phyloP scores from a whole-genome alignment of 75 land plant genomes.

The Selaginella tamariscina region DNA sequence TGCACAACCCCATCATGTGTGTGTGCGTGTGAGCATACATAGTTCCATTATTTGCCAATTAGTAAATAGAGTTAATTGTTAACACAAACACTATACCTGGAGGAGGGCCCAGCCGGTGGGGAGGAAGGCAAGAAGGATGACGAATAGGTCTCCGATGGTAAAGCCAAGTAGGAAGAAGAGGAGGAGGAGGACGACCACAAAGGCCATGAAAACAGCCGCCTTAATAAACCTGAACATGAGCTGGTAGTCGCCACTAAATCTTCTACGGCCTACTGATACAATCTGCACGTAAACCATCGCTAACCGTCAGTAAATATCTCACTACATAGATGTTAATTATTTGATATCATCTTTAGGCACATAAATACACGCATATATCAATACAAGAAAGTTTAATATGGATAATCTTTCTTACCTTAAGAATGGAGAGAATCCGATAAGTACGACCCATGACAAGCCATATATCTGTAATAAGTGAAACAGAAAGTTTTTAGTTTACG shows the following conservation, averaged over 20 bases:
- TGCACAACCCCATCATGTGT: slow-evolving; percentile 16
- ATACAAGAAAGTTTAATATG: background rate
- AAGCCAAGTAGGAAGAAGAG: slow-evolving; percentile 3
- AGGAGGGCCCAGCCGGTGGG: slow-evolving; percentile 4
- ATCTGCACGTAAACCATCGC: background rate
- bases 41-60: background rate
- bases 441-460: background rate
- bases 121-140: slow-evolving; percentile 5
- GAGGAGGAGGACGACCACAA: background rate
- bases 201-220: background rate
- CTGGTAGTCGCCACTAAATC: slow-evolving; percentile 5
- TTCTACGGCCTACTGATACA: background rate
- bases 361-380: background rate
- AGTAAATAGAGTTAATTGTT: background rate
- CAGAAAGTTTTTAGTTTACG: background rate
- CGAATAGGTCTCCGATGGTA: slow-evolving; percentile 4
- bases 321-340: background rate
- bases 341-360: too few relatives aligned
- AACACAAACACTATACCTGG: background rate
- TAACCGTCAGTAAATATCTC: background rate
- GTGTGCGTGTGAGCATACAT: background rate
- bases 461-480: background rate
- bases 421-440: background rate
- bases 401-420: background rate
- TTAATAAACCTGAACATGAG: slow-evolving; percentile 6